Percentiles rank a stretch among this genome's conserved stretches.
These are phyloP conservation scores for Rhodotorula sp. DNA, from an alignment of 1,284 basidiomycete genomes.

Conservation along the genomic window DNA sequence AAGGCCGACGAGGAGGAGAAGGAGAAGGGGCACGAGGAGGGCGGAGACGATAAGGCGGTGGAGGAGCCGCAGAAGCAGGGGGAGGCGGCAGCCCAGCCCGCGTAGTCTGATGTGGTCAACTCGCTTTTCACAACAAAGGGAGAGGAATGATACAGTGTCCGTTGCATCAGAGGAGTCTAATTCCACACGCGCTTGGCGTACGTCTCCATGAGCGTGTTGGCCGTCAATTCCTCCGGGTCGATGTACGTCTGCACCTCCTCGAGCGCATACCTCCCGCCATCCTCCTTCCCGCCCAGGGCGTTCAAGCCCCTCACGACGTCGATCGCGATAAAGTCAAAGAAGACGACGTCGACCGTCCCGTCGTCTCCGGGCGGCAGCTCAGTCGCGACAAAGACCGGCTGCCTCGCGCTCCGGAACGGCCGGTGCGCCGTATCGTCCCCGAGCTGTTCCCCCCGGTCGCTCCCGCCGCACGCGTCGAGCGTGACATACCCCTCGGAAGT, in stretches of 20 bases:
- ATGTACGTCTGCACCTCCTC: constrained; percentile 36
- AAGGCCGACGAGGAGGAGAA: constrained; percentile 10
- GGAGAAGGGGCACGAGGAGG: not conserved
- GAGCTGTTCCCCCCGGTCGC: constrained; percentile 14
- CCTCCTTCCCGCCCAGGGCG: constrained; percentile 15
- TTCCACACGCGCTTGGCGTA: constrained; percentile 37
- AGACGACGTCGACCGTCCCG: constrained; percentile 41
- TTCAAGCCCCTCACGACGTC: constrained; percentile 43
- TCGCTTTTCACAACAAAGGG: too few relatives aligned
- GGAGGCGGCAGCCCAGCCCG: not conserved
- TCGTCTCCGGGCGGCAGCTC: constrained; percentile 10
- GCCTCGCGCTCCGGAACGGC: constrained; percentile 40
- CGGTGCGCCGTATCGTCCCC: constrained; percentile 47
- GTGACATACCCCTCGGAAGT: constrained; percentile 44
- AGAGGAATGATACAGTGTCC: not conserved
- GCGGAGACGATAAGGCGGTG: not conserved
- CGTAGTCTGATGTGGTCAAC: too few relatives aligned
- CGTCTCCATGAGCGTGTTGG: constrained; percentile 39
- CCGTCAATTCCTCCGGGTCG: constrained; percentile 18
- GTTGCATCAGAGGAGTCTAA: not conserved
- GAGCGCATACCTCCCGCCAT: constrained; percentile 8
- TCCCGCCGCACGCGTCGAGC: constrained; percentile 40
- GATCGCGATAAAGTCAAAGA: constrained; percentile 45
- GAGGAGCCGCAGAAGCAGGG: not conserved
- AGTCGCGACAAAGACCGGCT: constrained; percentile 46